Evolutionary conservation across 805 yeast genomes (phyloP).

Genomic region (Saccharomycopsis synnaedendra): DNA sequence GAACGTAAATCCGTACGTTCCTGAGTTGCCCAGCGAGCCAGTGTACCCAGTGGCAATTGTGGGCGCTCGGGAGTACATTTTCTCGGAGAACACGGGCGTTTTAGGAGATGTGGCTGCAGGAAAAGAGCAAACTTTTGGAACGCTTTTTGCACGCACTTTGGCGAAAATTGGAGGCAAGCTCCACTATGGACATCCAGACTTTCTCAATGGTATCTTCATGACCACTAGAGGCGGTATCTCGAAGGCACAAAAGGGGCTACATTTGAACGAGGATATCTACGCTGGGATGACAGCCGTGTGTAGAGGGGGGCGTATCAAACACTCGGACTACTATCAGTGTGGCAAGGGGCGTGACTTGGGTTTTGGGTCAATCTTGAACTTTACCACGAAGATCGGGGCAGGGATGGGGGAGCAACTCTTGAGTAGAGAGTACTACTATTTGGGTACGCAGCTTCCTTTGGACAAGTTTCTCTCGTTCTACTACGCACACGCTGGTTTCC

Average conservation of each 20-base stretch:
- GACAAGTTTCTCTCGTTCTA: conserved; percentile 76
- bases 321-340: conserved; percentile 81
- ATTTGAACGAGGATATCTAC: conserved; percentile 78
- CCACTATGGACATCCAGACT: conserved; percentile 87
- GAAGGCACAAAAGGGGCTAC: conserved; percentile 78
- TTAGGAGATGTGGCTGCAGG: conserved; percentile 88
- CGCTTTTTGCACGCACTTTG: conserved; percentile 71
- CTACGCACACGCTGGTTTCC: conserved; percentile 84
- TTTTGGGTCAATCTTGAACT: conserved; percentile 75
- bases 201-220: conserved; percentile 64
- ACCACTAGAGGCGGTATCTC: conserved; percentile 83
- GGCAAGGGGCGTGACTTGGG: conserved; percentile 89
- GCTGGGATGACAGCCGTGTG: conserved; percentile 79
- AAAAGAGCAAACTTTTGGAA: conserved; percentile 83
- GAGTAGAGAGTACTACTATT: conserved; percentile 71
- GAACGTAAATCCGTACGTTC: conserved; percentile 75
- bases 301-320: conserved; percentile 83
- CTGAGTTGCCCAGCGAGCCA: conserved; percentile 44
- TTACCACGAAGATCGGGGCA: conserved; percentile 83
- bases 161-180: conserved; percentile 79
- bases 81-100: conserved; percentile 78
- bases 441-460: conserved; percentile 71
- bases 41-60: conserved; percentile 72
- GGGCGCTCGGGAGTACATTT: conserved; percentile 81
- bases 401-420: conserved; percentile 91